Conservation (phyloP, 495 filamentous ascomycete species). For the Sabuloglossum arenarium region DNA sequence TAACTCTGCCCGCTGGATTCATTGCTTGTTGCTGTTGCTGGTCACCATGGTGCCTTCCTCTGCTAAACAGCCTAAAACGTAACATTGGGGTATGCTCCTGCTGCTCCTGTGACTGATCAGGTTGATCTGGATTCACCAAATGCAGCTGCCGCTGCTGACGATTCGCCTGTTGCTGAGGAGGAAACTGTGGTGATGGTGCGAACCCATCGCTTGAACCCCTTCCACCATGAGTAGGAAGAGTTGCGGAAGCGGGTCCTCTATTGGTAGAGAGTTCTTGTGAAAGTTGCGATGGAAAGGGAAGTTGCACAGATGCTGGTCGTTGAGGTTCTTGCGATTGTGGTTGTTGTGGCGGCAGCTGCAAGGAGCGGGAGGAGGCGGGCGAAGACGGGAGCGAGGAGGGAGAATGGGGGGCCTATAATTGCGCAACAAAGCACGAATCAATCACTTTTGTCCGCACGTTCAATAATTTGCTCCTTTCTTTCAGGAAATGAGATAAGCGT, state of each 20-base stretch:
- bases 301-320: not conserved
- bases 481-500: not conserved
- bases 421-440: not conserved
- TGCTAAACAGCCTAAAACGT: not conserved
- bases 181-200: not conserved
- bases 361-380: not conserved
- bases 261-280: not conserved
- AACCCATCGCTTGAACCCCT: not conserved
- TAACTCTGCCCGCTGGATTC: not conserved
- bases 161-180: not conserved
- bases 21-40: not conserved
- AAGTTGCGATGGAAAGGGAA: not conserved
- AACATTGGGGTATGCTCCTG: not conserved
- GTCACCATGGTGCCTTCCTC: not conserved
- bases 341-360: not conserved
- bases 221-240: not conserved
- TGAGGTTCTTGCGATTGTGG: not conserved
- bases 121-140: not conserved
- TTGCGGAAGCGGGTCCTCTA: not conserved
- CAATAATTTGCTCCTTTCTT: not conserved
- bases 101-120: not conserved
- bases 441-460: not conserved
- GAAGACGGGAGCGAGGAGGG: not conserved
- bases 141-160: not conserved
- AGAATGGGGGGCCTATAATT: not conserved